Evolutionary conservation across 2,329 filamentous ascomycete genomes (phyloP).

Genomic region (Penicillium olsonii): DNA sequence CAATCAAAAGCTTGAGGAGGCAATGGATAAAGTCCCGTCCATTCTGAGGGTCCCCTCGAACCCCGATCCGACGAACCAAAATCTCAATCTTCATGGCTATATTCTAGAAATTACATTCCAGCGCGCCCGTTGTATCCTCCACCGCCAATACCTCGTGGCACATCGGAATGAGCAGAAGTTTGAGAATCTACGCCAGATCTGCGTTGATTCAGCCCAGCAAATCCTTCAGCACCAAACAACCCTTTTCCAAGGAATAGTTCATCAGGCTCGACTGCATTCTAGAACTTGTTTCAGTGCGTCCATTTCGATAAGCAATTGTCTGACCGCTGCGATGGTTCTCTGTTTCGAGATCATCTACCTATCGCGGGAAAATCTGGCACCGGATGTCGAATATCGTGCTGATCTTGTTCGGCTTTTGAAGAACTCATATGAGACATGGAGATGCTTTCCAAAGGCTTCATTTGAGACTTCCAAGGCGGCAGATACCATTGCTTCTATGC

Average conservation of each 20-base stretch:
- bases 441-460: not conserved
- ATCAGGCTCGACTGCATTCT: constrained; percentile 31
- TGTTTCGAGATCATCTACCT: constrained; percentile 18
- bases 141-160: constrained; percentile 51
- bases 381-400: not conserved
- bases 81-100: constrained; percentile 37
- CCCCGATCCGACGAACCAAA: constrained; percentile 32
- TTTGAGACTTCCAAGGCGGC: not conserved
- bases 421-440: not conserved
- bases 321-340: constrained; percentile 20
- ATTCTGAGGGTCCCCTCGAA: no score
- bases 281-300: constrained; percentile 16
- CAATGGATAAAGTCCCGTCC: no score
- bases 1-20: no score
- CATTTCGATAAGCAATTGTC: constrained; percentile 13
- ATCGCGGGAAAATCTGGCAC: not conserved
- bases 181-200: constrained; percentile 43
- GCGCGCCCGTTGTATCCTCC: constrained; percentile 52
- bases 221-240: constrained; percentile 51
- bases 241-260: constrained; percentile 50
- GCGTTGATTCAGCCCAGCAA: constrained; percentile 47
- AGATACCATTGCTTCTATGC: not conserved
- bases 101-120: constrained; percentile 54
- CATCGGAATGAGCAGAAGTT: constrained; percentile 33
- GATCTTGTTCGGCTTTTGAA: not conserved